A percentile compares a stretch with the other conserved stretches of the same genome.
These are phyloP conservation scores for Colletotrichum cereale DNA, from an alignment of 2,329 filamentous ascomycete species.

Conservation along the genomic window DNA sequence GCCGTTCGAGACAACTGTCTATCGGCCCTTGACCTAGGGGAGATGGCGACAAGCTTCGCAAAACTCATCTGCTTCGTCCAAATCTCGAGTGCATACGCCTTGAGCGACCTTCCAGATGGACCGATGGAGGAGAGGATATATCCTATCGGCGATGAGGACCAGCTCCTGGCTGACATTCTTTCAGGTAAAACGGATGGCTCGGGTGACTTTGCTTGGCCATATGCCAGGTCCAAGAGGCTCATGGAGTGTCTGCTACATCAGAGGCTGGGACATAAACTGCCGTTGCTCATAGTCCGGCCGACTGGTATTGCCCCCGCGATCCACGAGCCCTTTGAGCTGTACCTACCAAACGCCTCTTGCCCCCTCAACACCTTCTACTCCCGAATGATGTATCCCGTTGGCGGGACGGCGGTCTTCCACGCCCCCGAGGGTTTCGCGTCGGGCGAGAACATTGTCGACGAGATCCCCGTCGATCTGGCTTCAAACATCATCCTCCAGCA, in stretches of 20 bases:
- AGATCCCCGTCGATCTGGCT: not conserved
- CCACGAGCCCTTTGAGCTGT: not conserved
- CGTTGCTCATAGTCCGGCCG: not conserved
- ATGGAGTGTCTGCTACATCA: not conserved
- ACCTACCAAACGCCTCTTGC: not conserved
- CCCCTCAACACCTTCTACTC: not conserved
- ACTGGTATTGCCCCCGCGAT: not conserved
- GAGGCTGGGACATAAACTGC: not conserved
- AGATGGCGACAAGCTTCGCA: not conserved
- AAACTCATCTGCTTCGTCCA: not conserved
- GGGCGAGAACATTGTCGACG: not conserved
- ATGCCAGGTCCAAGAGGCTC: constrained; percentile 1
- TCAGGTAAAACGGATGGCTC: not conserved
- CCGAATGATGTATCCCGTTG: not conserved
- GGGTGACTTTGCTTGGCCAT: not conserved
- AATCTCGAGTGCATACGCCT: not conserved
- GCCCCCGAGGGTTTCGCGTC: not conserved
- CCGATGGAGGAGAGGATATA: not conserved
- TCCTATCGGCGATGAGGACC: not conserved
- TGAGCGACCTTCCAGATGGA: not conserved
- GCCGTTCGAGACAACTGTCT: not conserved
- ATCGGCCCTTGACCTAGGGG: not conserved
- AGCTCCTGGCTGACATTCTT: not conserved
- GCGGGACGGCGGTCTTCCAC: not conserved
- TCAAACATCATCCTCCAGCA: not conserved